Evolutionary conservation across 2,329 filamentous ascomycete species (phyloP).

Genomic region (Stylonectria norvegica): DNA sequence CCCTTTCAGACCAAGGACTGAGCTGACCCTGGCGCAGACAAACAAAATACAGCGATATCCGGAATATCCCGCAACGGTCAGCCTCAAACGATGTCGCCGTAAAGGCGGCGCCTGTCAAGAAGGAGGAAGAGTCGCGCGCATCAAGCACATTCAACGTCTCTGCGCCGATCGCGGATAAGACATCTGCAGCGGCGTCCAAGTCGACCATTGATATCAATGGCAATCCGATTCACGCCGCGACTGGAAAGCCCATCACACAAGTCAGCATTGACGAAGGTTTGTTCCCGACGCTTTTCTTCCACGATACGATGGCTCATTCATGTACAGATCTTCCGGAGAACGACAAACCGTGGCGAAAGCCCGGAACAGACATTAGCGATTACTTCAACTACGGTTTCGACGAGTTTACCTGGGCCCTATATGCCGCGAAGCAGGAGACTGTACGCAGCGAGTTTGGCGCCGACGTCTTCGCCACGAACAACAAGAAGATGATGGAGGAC

Average conservation of each 20-base stretch:
- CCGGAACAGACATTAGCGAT: conserved; percentile 90
- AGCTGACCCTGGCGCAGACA: conserved; percentile 40
- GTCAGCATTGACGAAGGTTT: conserved; percentile 68
- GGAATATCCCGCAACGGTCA: conserved; percentile 61
- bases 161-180: conserved; percentile 47
- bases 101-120: conserved; percentile 46
- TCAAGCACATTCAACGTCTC: conserved; percentile 30
- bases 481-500: conserved; percentile 77
- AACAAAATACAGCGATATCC: conserved; percentile 61
- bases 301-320: neutral
- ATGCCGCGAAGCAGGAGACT: conserved; percentile 81
- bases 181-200: conserved; percentile 65
- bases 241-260: conserved; percentile 77
- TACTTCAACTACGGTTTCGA: conserved; percentile 99
- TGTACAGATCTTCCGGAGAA: conserved; percentile 66
- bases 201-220: conserved; percentile 83
- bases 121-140: conserved; percentile 40
- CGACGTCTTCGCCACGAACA: conserved; percentile 57
- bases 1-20: neutral
- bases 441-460: conserved; percentile 73
- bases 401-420: conserved; percentile 96
- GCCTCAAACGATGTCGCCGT: conserved; percentile 48
- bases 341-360: conserved; percentile 92
- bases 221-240: conserved; percentile 72
- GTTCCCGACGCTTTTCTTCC: conserved; percentile 5